A percentile compares a stretch with the other conserved stretches of the same genome.
Conservation (phyloP, 768 basidiomycete species). For the Amanita subjunquillea region DNA sequence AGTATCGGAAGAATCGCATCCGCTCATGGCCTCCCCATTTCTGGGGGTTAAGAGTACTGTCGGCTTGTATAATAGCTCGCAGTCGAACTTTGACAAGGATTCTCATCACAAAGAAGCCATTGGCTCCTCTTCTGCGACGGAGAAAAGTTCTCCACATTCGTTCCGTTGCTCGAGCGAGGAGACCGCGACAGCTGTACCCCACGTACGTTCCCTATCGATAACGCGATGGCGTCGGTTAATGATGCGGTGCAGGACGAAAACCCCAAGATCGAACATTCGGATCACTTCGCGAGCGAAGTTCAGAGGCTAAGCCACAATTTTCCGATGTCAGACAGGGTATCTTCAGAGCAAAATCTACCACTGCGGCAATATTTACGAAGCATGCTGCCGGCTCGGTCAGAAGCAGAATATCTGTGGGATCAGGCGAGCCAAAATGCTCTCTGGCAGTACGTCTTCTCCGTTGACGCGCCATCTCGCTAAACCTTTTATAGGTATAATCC, state of each 20-base stretch:
- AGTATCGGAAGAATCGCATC: slow-evolving; percentile 27
- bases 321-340: slow-evolving; percentile 36
- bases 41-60: slow-evolving; percentile 47
- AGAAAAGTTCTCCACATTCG: background rate
- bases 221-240: background rate
- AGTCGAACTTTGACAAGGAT: slow-evolving; percentile 9
- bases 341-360: slow-evolving; percentile 40
- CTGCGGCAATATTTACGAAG: slow-evolving; percentile 46
- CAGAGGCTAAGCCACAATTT: slow-evolving; percentile 46
- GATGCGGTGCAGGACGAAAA: background rate
- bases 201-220: slow-evolving; percentile 6
- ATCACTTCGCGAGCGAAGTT: slow-evolving; percentile 30
- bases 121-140: background rate
- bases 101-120: background rate
- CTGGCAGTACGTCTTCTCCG: slow-evolving; percentile 38
- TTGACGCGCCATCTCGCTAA: slow-evolving; percentile 11
- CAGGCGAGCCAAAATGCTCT: slow-evolving; percentile 54
- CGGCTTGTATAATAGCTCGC: slow-evolving; percentile 32
- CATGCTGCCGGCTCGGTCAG: slow-evolving; percentile 43
- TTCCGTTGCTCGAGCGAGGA: slow-evolving; percentile 23
- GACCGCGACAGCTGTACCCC: slow-evolving; percentile 8
- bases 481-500: slow-evolving; percentile 42
- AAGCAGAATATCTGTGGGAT: slow-evolving; percentile 52
- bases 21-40: slow-evolving; percentile 38
- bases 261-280: slow-evolving; percentile 15